phyloP scores from a whole-genome alignment of 371 early-diverging fungal genomes.

The Mucor indicus region DNA sequence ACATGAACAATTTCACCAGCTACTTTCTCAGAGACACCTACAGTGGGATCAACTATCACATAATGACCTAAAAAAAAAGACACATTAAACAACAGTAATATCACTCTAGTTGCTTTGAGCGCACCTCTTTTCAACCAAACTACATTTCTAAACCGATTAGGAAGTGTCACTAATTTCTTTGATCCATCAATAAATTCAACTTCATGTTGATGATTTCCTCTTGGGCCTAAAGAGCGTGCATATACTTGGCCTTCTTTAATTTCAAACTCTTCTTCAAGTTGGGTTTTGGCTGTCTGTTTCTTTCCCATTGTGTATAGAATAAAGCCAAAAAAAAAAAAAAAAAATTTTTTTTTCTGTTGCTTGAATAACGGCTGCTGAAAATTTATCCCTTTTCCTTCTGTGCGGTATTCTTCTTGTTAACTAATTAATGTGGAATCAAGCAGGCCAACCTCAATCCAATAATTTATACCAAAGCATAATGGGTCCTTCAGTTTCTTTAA shows the following conservation, averaged over 20 bases:
- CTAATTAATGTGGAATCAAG: not conserved
- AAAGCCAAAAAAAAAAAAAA: constrained; percentile 5
- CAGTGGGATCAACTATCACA: constrained; percentile 65
- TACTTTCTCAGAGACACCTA: constrained; percentile 64
- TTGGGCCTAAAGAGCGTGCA: constrained; percentile 63
- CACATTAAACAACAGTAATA: too few species aligned
- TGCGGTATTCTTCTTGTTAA: too few species aligned
- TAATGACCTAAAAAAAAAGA: constrained; percentile 66
- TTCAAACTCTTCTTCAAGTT: constrained; percentile 23
- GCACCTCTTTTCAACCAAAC: constrained; percentile 87
- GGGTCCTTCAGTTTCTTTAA: too few species aligned
- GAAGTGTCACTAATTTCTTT: constrained; percentile 65
- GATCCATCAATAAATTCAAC: constrained; percentile 56
- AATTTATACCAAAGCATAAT: constrained; percentile 3
- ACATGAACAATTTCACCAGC: constrained; percentile 77
- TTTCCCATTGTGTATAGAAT: constrained; percentile 27
- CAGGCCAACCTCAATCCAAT: not conserved
- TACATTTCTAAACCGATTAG: constrained; percentile 74
- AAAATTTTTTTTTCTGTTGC: not conserved
- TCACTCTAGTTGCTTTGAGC: too few species aligned
- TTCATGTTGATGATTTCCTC: constrained; percentile 77
- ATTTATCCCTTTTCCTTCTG: too few species aligned
- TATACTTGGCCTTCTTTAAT: constrained; percentile 47
- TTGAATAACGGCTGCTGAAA: not conserved
- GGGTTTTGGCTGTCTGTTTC: constrained; percentile 34